These are phyloP conservation scores for Sequoia sempervirens DNA, from an alignment of 75 land plant genomes.

Conservation along the genomic window DNA sequence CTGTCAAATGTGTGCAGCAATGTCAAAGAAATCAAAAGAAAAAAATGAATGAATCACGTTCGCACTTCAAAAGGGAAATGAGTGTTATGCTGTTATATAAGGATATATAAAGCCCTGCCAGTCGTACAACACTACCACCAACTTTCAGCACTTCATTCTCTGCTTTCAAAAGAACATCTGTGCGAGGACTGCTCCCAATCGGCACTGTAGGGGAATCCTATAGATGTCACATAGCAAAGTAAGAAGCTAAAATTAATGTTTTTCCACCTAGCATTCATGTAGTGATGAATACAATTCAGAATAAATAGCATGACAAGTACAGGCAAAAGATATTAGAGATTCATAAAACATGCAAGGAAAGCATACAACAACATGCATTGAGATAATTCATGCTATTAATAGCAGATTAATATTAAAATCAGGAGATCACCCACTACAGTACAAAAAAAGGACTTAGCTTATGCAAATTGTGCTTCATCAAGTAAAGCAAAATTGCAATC, in stretches of 20 bases:
- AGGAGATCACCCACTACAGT: not conserved
- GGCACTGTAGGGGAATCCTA: conserved; percentile 74
- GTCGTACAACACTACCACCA: conserved; percentile 85
- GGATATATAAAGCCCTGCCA: conserved; percentile 99
- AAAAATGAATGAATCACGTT: not conserved
- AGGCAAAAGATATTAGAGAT: not conserved
- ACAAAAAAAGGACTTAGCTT: not conserved
- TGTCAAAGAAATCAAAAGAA: conserved; percentile 19
- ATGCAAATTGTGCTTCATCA: not conserved
- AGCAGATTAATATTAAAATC: not conserved
- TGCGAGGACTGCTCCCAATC: conserved; percentile 77
- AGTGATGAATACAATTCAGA: not conserved
- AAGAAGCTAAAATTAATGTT: not conserved
- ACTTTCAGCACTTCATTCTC: conserved; percentile 70
- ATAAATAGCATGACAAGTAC: not conserved
- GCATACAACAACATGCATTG: not conserved
- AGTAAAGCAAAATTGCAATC: not conserved
- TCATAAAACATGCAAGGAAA: not conserved
- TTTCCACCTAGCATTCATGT: not conserved
- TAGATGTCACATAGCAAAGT: not conserved
- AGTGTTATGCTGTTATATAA: conserved; percentile 14
- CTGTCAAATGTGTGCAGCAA: conserved; percentile 57
- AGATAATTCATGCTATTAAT: not conserved
- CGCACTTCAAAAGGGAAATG: not conserved
- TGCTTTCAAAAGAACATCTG: conserved; percentile 80